Base-by-base conservation (phyloP, 2,329 filamentous ascomycete genomes). In the Penicillium expansum region DNA sequence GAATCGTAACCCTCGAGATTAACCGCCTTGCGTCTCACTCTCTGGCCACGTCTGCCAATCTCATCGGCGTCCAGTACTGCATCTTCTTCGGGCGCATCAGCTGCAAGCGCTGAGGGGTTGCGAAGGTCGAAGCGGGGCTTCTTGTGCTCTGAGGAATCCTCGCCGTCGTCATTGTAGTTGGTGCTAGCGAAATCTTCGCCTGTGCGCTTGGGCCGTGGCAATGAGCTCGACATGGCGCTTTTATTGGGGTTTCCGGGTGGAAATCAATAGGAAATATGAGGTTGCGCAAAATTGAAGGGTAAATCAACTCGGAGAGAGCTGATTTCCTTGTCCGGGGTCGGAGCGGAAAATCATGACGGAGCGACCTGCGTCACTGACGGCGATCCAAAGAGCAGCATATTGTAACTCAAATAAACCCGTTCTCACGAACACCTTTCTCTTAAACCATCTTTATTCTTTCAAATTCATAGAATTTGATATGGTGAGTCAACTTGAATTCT, bases 1-100 rank as follows among this genome's bases (percentile, higher is more conserved):
- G 89, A 94, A 66, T 97, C 93, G 77, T 97, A 99, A 49, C 94
- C 94, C 69, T 97, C 94, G 39, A 99, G 86, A 69, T 97, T 97
- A 54, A 99, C 90, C 0, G 93, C 94, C 64, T 93, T 93, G 61
- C 94, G 90, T 74, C 96, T 96, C 0, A 91, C 90, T 39, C 86
- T 83, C 32, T 85, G 83, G 1, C 85, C 85, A 18, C 85, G 82
- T 51, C 83, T 83, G 16, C 92, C 92, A 62, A 97, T 97, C 38
- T 97, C 92, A 70, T 97, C 94, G 22, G 92, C 91, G 49, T 96
- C 91, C 9, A 99, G 83, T 29, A 93, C 83, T 0, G 86, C 85
- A 62, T 89, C 89, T 43, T 90, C 86, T 61, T 90, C 88, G 2
- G 84, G 83, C 2, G 86, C 89, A 71, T 95, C 91, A 1, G 92